Evolutionary conservation across 306 rosid genomes (phyloP).

Genomic region (Dryas drummondii): DNA sequence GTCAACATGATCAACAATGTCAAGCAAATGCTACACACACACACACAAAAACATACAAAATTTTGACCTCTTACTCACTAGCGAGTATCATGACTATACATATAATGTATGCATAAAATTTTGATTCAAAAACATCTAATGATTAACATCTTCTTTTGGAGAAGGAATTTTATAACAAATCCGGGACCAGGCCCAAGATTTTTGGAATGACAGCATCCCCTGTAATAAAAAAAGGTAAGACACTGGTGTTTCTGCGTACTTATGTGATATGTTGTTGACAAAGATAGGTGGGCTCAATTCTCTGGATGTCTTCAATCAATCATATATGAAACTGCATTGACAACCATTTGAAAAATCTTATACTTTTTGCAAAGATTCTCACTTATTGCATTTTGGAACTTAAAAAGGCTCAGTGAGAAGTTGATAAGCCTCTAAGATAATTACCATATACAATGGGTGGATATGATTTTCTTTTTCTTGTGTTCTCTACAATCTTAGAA

Average conservation of each 20-base stretch:
- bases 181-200: constrained; percentile 68
- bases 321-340: not conserved
- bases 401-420: not conserved
- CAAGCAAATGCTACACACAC: too few species aligned
- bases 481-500: too few species aligned
- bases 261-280: not conserved
- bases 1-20: too few species aligned
- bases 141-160: not conserved
- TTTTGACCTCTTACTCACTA: too few species aligned
- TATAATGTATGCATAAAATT: not conserved
- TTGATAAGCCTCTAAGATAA: not conserved
- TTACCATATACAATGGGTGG: too few species aligned
- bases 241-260: not conserved
- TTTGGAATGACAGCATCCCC: constrained; percentile 97
- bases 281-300: not conserved
- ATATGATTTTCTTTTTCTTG: too few species aligned
- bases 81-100: not conserved
- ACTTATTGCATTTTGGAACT: not conserved
- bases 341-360: not conserved
- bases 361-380: not conserved
- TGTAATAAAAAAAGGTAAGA: constrained; percentile 68
- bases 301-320: too few species aligned
- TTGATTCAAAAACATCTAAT: not conserved
- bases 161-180: constrained; percentile 83
- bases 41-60: too few species aligned